A percentile compares a stretch with the other conserved stretches of the same genome.
phyloP scores from a whole-genome alignment of 192 early-diverging fungal genomes.

The Jimgerdemannia flammicorona region DNA sequence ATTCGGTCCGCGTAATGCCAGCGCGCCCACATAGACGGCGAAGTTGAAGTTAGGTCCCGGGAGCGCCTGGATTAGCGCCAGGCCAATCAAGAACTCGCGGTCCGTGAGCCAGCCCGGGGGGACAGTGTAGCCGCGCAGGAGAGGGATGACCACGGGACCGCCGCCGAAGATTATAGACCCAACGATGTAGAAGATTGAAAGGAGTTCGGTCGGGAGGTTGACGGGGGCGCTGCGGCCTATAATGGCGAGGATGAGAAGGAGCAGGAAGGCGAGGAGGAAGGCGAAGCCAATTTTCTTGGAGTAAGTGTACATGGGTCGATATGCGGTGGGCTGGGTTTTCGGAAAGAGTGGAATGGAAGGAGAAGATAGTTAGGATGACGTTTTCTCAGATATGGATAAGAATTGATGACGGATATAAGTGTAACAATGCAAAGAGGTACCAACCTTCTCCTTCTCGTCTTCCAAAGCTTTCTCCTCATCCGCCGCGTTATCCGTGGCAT shows the following conservation, averaged over 20 bases:
- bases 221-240: conserved; percentile 21
- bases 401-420: too few species aligned
- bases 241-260: conserved; percentile 44
- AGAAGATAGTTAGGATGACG: background rate
- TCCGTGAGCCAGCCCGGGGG: conserved; percentile 49
- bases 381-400: too few species aligned
- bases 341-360: background rate
- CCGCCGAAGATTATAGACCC: conserved; percentile 63
- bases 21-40: conserved; percentile 56
- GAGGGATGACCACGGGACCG: conserved; percentile 63
- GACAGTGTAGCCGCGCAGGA: conserved; percentile 49
- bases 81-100: conserved; percentile 58
- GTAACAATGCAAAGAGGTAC: background rate
- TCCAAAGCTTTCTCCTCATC: background rate
- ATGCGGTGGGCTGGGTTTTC: background rate
- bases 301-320: conserved; percentile 18
- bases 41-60: conserved; percentile 70
- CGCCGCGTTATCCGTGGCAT: background rate
- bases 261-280: conserved; percentile 39
- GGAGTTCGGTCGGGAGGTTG: conserved; percentile 21
- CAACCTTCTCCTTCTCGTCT: background rate
- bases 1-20: conserved; percentile 38
- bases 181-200: conserved; percentile 53
- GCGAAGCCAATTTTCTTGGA: conserved; percentile 30
- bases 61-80: conserved; percentile 56